phyloP scores from a whole-genome alignment of 169 alveolate species.

The Perkinsus olseni region DNA sequence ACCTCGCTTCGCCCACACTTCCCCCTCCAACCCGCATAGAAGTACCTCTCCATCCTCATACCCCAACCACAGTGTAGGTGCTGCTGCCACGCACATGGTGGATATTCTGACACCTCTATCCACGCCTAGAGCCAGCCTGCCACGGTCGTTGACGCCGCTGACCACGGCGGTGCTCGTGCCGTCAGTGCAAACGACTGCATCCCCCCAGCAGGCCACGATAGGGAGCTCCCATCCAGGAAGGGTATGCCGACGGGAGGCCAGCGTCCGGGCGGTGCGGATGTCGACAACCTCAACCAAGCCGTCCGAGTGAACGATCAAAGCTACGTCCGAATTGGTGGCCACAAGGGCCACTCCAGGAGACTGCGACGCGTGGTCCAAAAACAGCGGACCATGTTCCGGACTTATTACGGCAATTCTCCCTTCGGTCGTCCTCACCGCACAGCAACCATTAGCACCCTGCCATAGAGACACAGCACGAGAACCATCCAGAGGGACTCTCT shows the following conservation, averaged over 20 bases:
- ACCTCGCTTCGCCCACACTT: not conserved
- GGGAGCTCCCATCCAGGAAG: not conserved
- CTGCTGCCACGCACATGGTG: not conserved
- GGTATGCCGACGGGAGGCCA: not conserved
- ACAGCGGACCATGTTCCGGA: not conserved
- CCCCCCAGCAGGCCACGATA: not conserved
- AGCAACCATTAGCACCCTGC: not conserved
- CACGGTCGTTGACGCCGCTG: not conserved
- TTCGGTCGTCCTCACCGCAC: not conserved
- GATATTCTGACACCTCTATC: not conserved
- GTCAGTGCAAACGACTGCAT: not conserved
- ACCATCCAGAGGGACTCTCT: not conserved
- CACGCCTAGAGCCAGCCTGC: not conserved
- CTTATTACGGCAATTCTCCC: not conserved
- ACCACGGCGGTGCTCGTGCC: not conserved
- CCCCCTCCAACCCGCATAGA: not conserved
- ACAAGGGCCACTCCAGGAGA: not conserved
- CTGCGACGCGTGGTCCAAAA: not conserved
- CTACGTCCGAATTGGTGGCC: not conserved
- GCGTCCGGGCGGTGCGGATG: not conserved
- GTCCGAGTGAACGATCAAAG: not conserved
- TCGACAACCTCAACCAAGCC: not conserved
- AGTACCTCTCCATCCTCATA: not conserved
- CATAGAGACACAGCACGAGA: not conserved
- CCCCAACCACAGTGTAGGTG: not conserved